Evolutionary conservation across 2,329 filamentous ascomycete genomes (phyloP), one percentile per base, ranked within the genome.

Genomic region (Arthroderma sp.): DNA sequence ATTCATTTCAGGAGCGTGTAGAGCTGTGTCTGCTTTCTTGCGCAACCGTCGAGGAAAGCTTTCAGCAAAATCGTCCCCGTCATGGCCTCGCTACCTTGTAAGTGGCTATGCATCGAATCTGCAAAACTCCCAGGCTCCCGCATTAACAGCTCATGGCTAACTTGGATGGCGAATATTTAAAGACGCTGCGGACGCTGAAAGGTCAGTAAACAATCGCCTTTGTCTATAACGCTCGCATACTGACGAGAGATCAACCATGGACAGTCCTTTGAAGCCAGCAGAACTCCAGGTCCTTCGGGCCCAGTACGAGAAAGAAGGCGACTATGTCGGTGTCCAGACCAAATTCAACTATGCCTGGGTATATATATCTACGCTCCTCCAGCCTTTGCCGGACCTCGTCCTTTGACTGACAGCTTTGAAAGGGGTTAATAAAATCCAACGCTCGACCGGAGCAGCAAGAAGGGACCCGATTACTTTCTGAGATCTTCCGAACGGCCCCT

Each of bases 341-440:
- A 97, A 97, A 72, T 98, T 98, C 82, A 98, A 98, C 83, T 97
- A 91, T 73, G 91, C 93, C 70, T 98, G 93, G 93, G 90, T 95
- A 82, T 58, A 78, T 65, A 23, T 13, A 41, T 21, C 7, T 21
- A 13, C 41, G 21, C 41, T 25, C 19, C 21, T 11, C 8, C 17
- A 5, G 3, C 13, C 28, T 21, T 8, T 21, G n/a, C n/a, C n/a
- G n/a, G n/a, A n/a, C n/a, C n/a, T n/a, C n/a, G n/a, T n/a, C n/a
- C n/a, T n/a, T n/a, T n/a, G n/a, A n/a, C n/a, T n/a, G n/a, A n/a
- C n/a, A n/a, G n/a, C 28, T 21, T 8, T 21, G n/a, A 25, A 13
- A 95, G 90, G 93, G 93, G 64, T 81, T 98, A 64, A 95, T 98
- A 67, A 98, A 97, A 78, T 96, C 91, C 61, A 84, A 83, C 70